A percentile compares a stretch with the other conserved stretches of the same genome.
Conservation (phyloP, 202 grass and related monocot genomes). For the Miscanthus sacchariflorus region DNA sequence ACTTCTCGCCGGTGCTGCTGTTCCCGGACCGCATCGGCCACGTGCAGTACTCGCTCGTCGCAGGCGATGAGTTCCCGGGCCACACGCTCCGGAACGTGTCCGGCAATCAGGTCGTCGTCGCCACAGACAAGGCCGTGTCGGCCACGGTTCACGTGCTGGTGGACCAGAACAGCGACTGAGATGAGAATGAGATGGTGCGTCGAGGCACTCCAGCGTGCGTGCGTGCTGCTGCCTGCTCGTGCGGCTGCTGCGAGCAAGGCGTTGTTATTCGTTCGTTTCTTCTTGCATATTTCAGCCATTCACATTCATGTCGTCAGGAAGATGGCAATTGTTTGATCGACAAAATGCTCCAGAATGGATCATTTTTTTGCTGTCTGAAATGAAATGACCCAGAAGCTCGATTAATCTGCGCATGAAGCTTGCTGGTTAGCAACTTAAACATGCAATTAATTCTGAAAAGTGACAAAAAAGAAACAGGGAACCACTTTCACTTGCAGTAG, state of each 20-base stretch:
- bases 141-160: slow-evolving; percentile 92
- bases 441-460: too few species aligned
- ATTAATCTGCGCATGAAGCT: not conserved
- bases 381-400: not conserved
- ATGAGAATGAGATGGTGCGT: slow-evolving; percentile 13
- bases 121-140: slow-evolving; percentile 64
- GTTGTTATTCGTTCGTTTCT: slow-evolving; percentile 42
- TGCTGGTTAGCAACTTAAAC: too few species aligned
- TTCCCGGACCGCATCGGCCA: slow-evolving; percentile 80
- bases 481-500: too few species aligned
- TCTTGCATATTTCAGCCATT: not conserved
- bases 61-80: slow-evolving; percentile 58
- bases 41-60: slow-evolving; percentile 84
- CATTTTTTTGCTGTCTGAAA: slow-evolving; percentile 23
- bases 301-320: not conserved
- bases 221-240: slow-evolving; percentile 20
- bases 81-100: slow-evolving; percentile 83
- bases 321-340: slow-evolving; percentile 6
- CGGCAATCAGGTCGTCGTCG: slow-evolving; percentile 75
- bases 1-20: slow-evolving; percentile 74
- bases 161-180: slow-evolving; percentile 74
- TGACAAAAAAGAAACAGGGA: too few species aligned
- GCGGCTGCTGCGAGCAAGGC: slow-evolving; percentile 43
- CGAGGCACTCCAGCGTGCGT: not conserved
- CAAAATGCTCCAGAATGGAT: slow-evolving; percentile 58